Conservation (phyloP, 192 early-diverging fungal genomes). For the Podila verticillata region DNA sequence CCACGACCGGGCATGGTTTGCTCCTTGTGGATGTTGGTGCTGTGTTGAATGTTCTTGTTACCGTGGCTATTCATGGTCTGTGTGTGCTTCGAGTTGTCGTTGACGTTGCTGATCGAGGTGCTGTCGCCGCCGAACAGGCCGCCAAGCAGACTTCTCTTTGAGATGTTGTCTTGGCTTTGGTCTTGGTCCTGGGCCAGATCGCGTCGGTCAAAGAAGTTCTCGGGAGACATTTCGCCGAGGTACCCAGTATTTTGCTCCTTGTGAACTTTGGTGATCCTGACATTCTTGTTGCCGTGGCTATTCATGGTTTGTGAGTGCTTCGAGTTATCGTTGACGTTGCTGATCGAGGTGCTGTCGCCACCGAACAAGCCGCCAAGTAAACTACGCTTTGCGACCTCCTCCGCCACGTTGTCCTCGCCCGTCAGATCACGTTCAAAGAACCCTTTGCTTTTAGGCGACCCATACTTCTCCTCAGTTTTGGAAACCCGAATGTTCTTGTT, state of each 20-base stretch:
- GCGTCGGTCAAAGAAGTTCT: slow-evolving; percentile 5
- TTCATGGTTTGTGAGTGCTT: slow-evolving; percentile 22
- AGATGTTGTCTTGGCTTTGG: not conserved
- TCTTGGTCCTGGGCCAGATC: not conserved
- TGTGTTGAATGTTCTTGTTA: slow-evolving; percentile 4
- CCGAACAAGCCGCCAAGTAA: slow-evolving; percentile 2
- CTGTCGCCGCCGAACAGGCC: slow-evolving; percentile 11
- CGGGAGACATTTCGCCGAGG: not conserved
- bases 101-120: slow-evolving; percentile 14
- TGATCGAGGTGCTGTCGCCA: slow-evolving; percentile 11
- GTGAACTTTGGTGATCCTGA: not conserved
- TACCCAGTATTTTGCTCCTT: not conserved
- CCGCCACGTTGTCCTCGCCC: not conserved
- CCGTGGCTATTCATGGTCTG: slow-evolving; percentile 17
- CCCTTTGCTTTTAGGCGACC: too few species aligned
- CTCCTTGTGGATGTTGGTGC: slow-evolving; percentile 6
- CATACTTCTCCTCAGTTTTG: not conserved
- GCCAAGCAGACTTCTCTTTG: not conserved
- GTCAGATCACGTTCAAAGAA: too few species aligned
- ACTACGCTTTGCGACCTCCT: not conserved
- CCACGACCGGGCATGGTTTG: not conserved
- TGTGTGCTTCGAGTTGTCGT: slow-evolving; percentile 18
- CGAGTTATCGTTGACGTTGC: slow-evolving; percentile 22
- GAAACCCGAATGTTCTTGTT: not conserved
- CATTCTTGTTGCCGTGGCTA: slow-evolving; percentile 7